Evolutionary conservation across 306 rosid species (phyloP), one percentile per base, ranked within the genome.

Genomic region (Vigna mungo): DNA sequence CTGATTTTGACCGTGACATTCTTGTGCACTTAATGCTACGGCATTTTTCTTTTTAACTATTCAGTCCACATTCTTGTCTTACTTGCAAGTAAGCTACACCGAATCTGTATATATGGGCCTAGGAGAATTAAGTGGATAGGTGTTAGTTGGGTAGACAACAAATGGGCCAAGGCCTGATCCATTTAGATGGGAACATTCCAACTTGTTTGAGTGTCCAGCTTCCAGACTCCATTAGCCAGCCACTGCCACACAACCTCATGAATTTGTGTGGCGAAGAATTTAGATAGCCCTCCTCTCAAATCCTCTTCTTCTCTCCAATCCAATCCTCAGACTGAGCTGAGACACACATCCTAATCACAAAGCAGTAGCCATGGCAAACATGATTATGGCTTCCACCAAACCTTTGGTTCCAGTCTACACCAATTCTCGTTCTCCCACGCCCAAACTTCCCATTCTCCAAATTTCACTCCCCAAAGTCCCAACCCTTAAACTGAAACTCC

Each of bases 301-400:
- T 81, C 78, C 85, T 69, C 78, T 10, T 23, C 34, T 43, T 56
- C 60, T 54, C 72, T 25, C 14, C 68, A 41, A 54, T 18, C 41
- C 75, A 54, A 54, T 68, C 78, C 63, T 77, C 53, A 43, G 71
- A 58, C 17, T 44, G 60, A 23, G 39, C 55, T 18, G 11, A 64
- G 25, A 10, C 54, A 53, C 25, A 5, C 62, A 69, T 11, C 14
- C 9, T 32, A 52, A 80, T 21, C 81, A 34, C 55, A 52, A 9
- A 79, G 20, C 60, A 21, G 2, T 63, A 17, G 66, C 85, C 82
- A 96, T 96, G 98, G 93, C 94, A 15, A 86, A 80, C 88, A 82
- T 87, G 91, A 87, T 96, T 83, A 88, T 93, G 90, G 93, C 98
- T 80, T 89, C 97, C 77, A 73, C 93, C 77, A 95, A 89, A 30